Base-by-base conservation (phyloP, 768 basidiomycete genomes). In the Lyophyllum atratum region DNA sequence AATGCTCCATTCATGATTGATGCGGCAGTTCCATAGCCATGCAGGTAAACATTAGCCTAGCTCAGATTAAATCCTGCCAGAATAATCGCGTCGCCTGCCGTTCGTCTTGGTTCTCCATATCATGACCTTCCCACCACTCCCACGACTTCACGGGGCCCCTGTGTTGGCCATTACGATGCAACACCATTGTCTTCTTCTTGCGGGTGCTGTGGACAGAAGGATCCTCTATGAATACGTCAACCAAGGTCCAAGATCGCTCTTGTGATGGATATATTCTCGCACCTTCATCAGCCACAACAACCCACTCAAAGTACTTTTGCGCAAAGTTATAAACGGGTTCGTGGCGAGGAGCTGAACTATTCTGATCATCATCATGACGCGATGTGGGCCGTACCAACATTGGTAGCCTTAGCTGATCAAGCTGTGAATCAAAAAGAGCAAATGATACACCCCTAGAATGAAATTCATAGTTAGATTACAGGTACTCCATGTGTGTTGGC, bases 391-490 rank as follows among this genome's bases (percentile, higher is more conserved):
- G 58, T 28, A 73, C 77, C 25, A 77, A 63, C 12, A 85, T 68
- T 1, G 86, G 83, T 2, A 86, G 70, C 55, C 72, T 76, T 48
- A 86, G 61, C n/a, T 73, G 64, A 47, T 78, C 73, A n/a, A 89
- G 62, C 25, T 72, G 73, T 22, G 85, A 83, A 64, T 90, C 88
- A 61, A 90, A 90, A 15, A 90, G 66, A 14, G 76, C 81, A 25
- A 89, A 66, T 9, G 73, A 66, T 22, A 72, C 62, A 15, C 52
- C 49, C 10, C 54, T 55, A 39, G 7, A 33, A 19, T 15, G 43
- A 44, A 29, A 51, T 40, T 21, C 22, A 29, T 31, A 51, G 28
- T 48, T 10, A 42, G 33, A 33, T 8, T 4, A 37, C 8, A 33
- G n/a, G 0, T 17, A 31, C 34, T 44, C 11, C 7, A 25, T 46